Evolutionary conservation across 495 filamentous ascomycete genomes (phyloP).

Genomic region (Elasticomyces elasticus): DNA sequence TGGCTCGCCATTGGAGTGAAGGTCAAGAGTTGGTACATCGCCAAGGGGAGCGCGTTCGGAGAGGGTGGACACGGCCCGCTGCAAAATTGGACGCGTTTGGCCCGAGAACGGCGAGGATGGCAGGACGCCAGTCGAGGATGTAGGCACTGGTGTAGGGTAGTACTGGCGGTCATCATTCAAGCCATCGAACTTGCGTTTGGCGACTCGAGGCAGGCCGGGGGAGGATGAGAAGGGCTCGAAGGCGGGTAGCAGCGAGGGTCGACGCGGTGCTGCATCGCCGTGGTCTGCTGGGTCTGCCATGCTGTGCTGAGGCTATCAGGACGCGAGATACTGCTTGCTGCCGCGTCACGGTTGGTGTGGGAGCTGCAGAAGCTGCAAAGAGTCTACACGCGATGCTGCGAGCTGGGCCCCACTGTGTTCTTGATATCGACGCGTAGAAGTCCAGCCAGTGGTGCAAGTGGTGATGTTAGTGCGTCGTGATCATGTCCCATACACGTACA

Average conservation of each 20-base stretch:
- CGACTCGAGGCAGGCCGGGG: conserved; percentile 53
- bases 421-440: conserved; percentile 13
- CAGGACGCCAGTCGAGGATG: conserved; percentile 83
- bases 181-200: conserved; percentile 33
- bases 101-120: conserved; percentile 69
- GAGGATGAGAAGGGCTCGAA: conserved; percentile 91
- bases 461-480: conserved; percentile 7
- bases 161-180: conserved; percentile 47
- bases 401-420: background rate
- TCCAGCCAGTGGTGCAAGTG: background rate
- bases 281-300: conserved; percentile 6
- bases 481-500: conserved; percentile 7
- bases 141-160: conserved; percentile 86
- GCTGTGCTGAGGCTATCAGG: conserved; percentile 4
- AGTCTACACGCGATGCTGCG: background rate
- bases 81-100: conserved; percentile 43
- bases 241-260: conserved; percentile 68
- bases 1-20: conserved; percentile 73
- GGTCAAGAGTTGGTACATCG: conserved; percentile 65
- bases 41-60: conserved; percentile 80
- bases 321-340: conserved; percentile 1
- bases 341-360: background rate
- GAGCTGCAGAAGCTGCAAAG: conserved; percentile 4
- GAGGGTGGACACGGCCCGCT: conserved; percentile 54
- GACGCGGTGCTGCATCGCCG: conserved; percentile 8